Conservation (phyloP, 371 early-diverging fungal genomes). For the Circinella minor region DNA sequence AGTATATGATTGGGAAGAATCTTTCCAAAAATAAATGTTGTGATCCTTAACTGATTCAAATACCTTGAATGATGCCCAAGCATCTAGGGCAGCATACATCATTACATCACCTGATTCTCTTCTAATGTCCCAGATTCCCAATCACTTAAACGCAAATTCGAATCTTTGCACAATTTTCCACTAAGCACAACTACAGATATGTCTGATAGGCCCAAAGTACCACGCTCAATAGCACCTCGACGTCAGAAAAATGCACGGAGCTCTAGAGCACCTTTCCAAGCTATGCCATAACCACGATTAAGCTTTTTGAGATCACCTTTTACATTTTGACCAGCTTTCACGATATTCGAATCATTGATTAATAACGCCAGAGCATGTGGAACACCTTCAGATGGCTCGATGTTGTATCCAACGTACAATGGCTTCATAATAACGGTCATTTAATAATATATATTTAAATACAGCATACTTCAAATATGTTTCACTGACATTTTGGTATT, state of each 20-base stretch:
- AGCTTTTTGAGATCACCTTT: background rate
- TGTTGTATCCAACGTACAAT: too few relatives aligned
- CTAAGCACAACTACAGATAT: background rate
- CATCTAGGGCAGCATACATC: slow-evolving; percentile 1
- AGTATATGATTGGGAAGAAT: background rate
- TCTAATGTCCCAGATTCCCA: background rate
- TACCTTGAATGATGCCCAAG: background rate
- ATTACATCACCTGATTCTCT: background rate
- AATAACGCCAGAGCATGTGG: background rate
- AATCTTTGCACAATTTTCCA: background rate
- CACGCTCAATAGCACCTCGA: background rate
- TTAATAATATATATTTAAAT: too few relatives aligned
- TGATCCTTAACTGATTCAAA: background rate
- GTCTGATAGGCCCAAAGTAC: background rate
- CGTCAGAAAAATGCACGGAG: background rate
- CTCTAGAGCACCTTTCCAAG: background rate
- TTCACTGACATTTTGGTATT: too few relatives aligned
- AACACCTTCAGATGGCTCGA: background rate
- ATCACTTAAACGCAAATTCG: background rate
- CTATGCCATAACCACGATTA: background rate
- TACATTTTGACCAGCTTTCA: background rate
- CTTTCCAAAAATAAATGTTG: background rate
- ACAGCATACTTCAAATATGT: too few relatives aligned
- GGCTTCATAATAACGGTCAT: too few relatives aligned
- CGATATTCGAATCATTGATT: background rate